Evolutionary conservation across 2,329 filamentous ascomycete species (phyloP), one percentile per base, ranked within the genome.

Genomic region (Trichoderma arundinaceum): DNA sequence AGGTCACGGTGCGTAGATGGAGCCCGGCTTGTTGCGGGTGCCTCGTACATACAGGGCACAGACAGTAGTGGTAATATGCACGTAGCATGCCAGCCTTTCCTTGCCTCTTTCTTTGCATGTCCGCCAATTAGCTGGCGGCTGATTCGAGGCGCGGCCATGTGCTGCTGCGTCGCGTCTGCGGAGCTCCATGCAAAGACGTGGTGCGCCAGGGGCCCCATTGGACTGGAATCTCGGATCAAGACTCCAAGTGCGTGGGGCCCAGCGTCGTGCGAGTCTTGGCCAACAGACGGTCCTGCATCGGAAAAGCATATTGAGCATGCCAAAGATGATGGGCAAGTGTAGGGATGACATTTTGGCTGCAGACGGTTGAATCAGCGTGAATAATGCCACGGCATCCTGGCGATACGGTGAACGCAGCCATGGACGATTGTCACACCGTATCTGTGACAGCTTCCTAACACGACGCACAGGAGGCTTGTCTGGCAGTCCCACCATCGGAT

Each of bases 111-210:
- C 39, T 32, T 32, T 41, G 19, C 28, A 39, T 33, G 33, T 62
- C 58, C 43, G 28, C 48, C 58, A 62, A 52, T 62, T 33, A 44
- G 38, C 46, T 62, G 28, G 19, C 13, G n/a, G 59, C 46, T 43
- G 48, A 53, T 62, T 62, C 59, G 59, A 52, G 59, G 59, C 48
- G 59, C 48, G 46, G 39, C 59, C 59, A 62, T 62, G 59, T 53
- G 59, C 59, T 52, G 43, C 58, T 62, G 59, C 59, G 48, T 53
- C 59, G 59, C 59, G 48, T 62, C 38, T 44, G 59, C 48, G 59
- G 59, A 62, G 59, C 59, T 19, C 53, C 15, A 22, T 64, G 59
- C 59, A 62, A 4, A 59, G 43, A 39, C 52, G 53, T 46, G 52
- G 35, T 48, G 39, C 19, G 60, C 51, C 62, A 65, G 62, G 62